phyloP scores from a whole-genome alignment of 352 stramenopile species.

The Phytophthora boehmeriae region DNA sequence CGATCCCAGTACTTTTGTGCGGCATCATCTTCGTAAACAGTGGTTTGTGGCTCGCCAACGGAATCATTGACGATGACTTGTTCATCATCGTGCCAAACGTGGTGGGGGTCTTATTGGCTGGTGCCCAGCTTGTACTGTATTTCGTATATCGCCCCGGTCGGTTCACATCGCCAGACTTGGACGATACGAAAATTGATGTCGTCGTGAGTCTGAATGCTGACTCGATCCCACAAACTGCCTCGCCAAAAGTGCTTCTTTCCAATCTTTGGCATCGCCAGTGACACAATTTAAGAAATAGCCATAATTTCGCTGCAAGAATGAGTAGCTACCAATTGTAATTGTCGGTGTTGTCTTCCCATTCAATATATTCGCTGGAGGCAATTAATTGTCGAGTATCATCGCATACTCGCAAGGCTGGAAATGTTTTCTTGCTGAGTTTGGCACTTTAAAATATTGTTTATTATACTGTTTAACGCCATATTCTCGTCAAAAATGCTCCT shows the following conservation, averaged over 20 bases:
- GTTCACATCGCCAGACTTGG: constrained; percentile 2
- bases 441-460: no score
- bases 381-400: no score
- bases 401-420: no score
- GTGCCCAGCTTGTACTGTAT: constrained; percentile 53
- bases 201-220: constrained; percentile 12
- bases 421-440: no score
- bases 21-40: constrained; percentile 54
- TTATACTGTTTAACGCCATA: no score
- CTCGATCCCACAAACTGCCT: neutral
- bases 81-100: constrained; percentile 53
- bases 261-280: no score
- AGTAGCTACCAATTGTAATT: no score
- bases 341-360: no score
- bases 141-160: constrained; percentile 38
- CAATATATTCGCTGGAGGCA: no score
- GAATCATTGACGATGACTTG: constrained; percentile 46
- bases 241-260: neutral
- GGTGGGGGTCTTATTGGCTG: constrained; percentile 37
- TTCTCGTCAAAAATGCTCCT: no score
- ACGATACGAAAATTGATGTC: constrained; percentile 11
- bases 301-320: no score
- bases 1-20: constrained; percentile 61
- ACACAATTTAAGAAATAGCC: no score
- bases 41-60: constrained; percentile 56